Evolutionary conservation across 495 filamentous ascomycete genomes (phyloP).

Genomic region (Tuber magnatum): DNA sequence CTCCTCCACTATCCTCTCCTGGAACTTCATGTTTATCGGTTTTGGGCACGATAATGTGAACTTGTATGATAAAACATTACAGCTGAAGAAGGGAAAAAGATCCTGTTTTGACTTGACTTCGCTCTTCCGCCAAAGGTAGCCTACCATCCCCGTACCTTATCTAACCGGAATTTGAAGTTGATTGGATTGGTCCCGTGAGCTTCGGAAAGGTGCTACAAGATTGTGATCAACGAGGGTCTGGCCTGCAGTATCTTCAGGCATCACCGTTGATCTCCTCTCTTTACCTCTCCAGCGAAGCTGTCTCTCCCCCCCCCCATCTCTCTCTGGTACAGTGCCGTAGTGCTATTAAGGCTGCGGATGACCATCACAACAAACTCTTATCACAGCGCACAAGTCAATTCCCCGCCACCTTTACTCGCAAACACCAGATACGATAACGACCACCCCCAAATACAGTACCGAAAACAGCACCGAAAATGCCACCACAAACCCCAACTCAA

Average conservation of each 20-base stretch:
- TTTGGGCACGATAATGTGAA: not conserved
- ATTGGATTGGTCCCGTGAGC: not conserved
- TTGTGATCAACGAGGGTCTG: not conserved
- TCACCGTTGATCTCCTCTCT: not conserved
- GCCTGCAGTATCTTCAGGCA: not conserved
- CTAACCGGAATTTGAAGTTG: not conserved
- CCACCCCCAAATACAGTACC: conserved; percentile 4
- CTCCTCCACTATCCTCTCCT: not conserved
- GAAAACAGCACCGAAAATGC: conserved; percentile 14
- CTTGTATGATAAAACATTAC: too few species aligned
- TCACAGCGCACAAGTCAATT: not conserved
- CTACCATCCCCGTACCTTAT: not conserved
- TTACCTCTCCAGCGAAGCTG: not conserved
- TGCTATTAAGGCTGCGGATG: not conserved
- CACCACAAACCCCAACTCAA: conserved; percentile 19
- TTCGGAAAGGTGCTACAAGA: not conserved
- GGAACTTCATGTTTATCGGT: not conserved
- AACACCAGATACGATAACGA: not conserved
- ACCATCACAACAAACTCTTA: not conserved
- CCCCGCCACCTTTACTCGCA: not conserved
- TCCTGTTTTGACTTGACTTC: not conserved
- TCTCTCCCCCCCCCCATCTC: not conserved
- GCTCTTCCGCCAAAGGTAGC: not conserved
- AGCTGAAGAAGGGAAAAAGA: too few species aligned
- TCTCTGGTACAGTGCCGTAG: not conserved